A percentile compares a stretch with the other conserved stretches of the same genome.
Conservation (phyloP, 2,329 filamentous ascomycete species). For the Penicillium sp. region DNA sequence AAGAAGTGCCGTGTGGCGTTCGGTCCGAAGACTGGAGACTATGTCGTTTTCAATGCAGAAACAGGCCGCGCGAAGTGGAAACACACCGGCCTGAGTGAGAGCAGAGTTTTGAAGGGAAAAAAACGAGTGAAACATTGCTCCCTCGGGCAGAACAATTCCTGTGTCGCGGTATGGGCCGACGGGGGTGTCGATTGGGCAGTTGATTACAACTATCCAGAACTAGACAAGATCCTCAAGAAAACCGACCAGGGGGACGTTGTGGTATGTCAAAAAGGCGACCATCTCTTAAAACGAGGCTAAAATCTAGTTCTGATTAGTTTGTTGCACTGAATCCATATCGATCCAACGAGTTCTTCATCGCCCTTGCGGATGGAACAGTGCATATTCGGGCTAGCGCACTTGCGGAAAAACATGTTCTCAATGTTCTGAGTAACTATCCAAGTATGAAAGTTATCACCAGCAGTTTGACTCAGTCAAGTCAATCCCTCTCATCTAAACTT, state of each 20-base stretch:
- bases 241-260: slow-evolving; percentile 5
- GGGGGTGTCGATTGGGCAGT: slow-evolving; percentile 1
- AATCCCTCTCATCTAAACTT: background rate
- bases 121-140: slow-evolving; percentile 2
- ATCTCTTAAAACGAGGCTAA: background rate
- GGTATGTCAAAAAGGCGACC: background rate
- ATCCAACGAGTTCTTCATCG: slow-evolving; percentile 8
- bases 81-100: background rate
- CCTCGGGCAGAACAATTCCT: background rate
- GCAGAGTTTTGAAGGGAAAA: background rate
- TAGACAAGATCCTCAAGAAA: background rate
- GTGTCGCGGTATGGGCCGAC: slow-evolving; percentile 7
- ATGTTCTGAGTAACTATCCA: slow-evolving; percentile 3
- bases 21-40: background rate
- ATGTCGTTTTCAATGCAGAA: background rate
- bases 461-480: background rate
- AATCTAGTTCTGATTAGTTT: background rate
- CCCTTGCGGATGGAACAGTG: slow-evolving; percentile 7
- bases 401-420: slow-evolving; percentile 5
- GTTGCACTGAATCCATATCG: slow-evolving; percentile 6
- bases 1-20: background rate
- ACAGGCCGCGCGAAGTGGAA: background rate
- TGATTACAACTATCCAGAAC: background rate
- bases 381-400: slow-evolving; percentile 9
- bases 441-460: slow-evolving; percentile 2